These are phyloP conservation scores for Sclerotinia spermophila DNA, from an alignment of 2,329 filamentous ascomycete genomes.

Conservation along the genomic window DNA sequence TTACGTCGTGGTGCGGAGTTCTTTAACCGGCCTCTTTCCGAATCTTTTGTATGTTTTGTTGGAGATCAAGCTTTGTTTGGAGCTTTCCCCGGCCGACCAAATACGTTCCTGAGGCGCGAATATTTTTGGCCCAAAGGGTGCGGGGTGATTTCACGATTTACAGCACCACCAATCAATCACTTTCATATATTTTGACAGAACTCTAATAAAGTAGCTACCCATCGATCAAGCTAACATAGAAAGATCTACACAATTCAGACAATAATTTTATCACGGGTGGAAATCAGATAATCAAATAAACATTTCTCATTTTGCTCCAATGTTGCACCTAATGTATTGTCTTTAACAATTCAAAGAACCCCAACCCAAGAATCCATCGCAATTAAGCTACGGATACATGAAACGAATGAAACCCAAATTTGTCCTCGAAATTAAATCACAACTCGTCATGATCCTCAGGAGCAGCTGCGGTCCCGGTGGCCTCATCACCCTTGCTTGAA, in stretches of 20 bases:
- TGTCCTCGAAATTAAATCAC: slow-evolving; percentile 45
- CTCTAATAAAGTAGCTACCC: background rate
- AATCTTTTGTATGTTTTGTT: background rate
- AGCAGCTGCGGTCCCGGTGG: slow-evolving; percentile 40
- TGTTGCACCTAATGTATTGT: too few species aligned
- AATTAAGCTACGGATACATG: slow-evolving; percentile 24
- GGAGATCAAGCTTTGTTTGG: slow-evolving; percentile 15
- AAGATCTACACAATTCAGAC: background rate
- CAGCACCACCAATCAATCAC: background rate
- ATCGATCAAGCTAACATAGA: background rate
- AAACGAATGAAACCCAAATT: slow-evolving; percentile 29
- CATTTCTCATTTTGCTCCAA: background rate
- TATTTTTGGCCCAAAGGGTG: background rate
- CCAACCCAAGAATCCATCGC: background rate
- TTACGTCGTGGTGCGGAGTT: slow-evolving; percentile 5
- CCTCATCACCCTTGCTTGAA: slow-evolving; percentile 45
- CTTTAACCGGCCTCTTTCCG: background rate
- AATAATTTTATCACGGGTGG: background rate
- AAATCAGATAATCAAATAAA: background rate
- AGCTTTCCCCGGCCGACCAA: slow-evolving; percentile 13
- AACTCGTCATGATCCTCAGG: slow-evolving; percentile 65
- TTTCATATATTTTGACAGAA: background rate
- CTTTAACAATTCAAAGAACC: slow-evolving; percentile 6
- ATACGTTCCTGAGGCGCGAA: slow-evolving; percentile 14
- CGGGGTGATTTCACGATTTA: slow-evolving; percentile 11